Evolutionary conservation across 306 rosid species (phyloP).

Genomic region (Alnus rubra): DNA sequence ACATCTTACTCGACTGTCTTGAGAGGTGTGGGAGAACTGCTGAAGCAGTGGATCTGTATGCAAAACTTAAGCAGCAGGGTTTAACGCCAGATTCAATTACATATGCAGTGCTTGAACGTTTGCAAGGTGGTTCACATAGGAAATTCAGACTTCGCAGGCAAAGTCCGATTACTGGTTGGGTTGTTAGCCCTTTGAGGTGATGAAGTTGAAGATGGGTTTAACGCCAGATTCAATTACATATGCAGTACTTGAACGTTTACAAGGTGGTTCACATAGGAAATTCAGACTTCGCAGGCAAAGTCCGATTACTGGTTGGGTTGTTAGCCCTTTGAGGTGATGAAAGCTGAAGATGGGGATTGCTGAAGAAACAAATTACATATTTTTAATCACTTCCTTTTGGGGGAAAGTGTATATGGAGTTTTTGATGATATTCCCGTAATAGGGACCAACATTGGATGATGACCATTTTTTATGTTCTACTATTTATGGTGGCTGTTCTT

Average conservation of each 20-base stretch:
- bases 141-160: constrained; percentile 70
- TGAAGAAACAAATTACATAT: neutral
- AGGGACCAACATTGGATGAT: neutral
- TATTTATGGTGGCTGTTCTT: neutral
- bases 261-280: constrained; percentile 66
- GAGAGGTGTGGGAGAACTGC: constrained; percentile 86
- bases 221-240: constrained; percentile 90
- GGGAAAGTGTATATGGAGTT: neutral
- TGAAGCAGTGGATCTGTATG: constrained; percentile 87
- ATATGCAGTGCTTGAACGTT: constrained; percentile 78
- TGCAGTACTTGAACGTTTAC: constrained; percentile 80
- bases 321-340: constrained; percentile 75
- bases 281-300: constrained; percentile 71
- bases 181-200: constrained; percentile 83
- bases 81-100: constrained; percentile 88
- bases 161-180: constrained; percentile 95
- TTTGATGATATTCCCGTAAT: neutral
- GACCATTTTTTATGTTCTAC: neutral
- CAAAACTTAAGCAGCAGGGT: constrained; percentile 88
- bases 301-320: constrained; percentile 96
- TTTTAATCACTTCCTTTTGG: neutral
- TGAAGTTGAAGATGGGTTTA: constrained; percentile 41
- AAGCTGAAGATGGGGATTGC: neutral
- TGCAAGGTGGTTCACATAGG: constrained; percentile 72
- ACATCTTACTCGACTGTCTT: constrained; percentile 87